These are phyloP conservation scores for Calocera viscosa DNA, from an alignment of 768 basidiomycete genomes.

Conservation along the genomic window DNA sequence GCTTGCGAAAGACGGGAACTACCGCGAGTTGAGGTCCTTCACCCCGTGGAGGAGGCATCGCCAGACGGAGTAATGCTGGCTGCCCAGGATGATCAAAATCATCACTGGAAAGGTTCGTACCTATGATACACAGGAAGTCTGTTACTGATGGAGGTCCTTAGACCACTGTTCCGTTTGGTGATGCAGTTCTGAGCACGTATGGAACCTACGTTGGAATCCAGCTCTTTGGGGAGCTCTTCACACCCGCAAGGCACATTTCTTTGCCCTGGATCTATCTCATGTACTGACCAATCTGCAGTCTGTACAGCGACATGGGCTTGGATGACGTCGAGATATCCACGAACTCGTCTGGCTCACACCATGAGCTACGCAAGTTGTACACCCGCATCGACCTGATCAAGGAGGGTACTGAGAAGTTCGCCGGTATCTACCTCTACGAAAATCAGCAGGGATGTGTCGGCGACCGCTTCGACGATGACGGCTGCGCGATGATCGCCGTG, in stretches of 20 bases:
- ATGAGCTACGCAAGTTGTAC: constrained; percentile 92
- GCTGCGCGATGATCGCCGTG: constrained; percentile 88
- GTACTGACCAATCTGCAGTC: constrained; percentile 37
- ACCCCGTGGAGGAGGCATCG: constrained; percentile 89
- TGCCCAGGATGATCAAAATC: constrained; percentile 78
- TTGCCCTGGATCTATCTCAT: background rate
- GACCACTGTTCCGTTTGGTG: constrained; percentile 89
- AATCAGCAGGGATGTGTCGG: constrained; percentile 99
- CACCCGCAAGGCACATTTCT: constrained; percentile 65
- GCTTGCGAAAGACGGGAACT: constrained; percentile 98
- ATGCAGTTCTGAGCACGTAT: constrained; percentile 80
- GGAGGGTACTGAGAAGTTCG: constrained; percentile 91
- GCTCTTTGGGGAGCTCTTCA: constrained; percentile 94
- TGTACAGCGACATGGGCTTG: constrained; percentile 93
- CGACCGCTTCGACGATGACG: constrained; percentile 94
- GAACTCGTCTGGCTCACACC: constrained; percentile 96
- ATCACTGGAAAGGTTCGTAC: constrained; percentile 84
- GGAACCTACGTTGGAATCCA: constrained; percentile 97
- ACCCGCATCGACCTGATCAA: constrained; percentile 87
- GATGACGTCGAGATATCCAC: constrained; percentile 99
- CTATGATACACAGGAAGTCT: constrained; percentile 13
- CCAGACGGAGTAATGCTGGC: constrained; percentile 79
- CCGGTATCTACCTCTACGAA: constrained; percentile 93
- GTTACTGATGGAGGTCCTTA: constrained; percentile 25
- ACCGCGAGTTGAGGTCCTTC: constrained; percentile 76